Base-by-base conservation (phyloP, 257 asterid genomes). In the Solanum lignicaule region DNA sequence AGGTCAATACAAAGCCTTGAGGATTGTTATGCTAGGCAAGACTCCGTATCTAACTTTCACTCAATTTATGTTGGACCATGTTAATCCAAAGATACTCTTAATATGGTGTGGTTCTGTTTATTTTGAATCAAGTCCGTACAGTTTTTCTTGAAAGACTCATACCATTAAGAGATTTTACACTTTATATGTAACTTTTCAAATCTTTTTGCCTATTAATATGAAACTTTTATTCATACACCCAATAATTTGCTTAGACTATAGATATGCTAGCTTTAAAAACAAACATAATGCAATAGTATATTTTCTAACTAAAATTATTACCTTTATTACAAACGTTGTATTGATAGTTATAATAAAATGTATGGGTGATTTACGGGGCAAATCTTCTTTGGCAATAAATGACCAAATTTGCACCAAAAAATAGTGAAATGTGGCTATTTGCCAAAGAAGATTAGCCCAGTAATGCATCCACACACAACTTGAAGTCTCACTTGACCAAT, bases 331-430 rank as follows among this genome's bases (percentile, higher is more conserved):
- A 73, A 20, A 15, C 41, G 2, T 74, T 21, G 82, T 9, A 20
- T 13, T 1, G 52, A 23, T 15, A 2, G 32, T 35, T 21, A 60
- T 27, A 13, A 25, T 43, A 79, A 62, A 6, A 52, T 35, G 79
- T 62, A 84, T 84, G 62, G 7, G 15, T 62, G 60, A 31, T 7
- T 81, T 87, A 74, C 60, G 13, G 83, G 72, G 87, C 83, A 87
- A 81, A 87, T 79, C 89, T 82, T 73, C 87, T 82, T 82, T 87
- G 87, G 87, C 89, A 87, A 85, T 27, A 23, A 33, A 36, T 84
- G 39, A 84, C 87, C 86, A 87, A 33, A 66, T 5, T 78, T 76
- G 65, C 48, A 85, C 46, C 33, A n/a, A 85, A 41, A 6, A 11
- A 20, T 39, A 27, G 36, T 78, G 66, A 62, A 12, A 7, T 39